Conservation (phyloP, 2,329 filamentous ascomycete species). For the Arachnomyces sp. region DNA sequence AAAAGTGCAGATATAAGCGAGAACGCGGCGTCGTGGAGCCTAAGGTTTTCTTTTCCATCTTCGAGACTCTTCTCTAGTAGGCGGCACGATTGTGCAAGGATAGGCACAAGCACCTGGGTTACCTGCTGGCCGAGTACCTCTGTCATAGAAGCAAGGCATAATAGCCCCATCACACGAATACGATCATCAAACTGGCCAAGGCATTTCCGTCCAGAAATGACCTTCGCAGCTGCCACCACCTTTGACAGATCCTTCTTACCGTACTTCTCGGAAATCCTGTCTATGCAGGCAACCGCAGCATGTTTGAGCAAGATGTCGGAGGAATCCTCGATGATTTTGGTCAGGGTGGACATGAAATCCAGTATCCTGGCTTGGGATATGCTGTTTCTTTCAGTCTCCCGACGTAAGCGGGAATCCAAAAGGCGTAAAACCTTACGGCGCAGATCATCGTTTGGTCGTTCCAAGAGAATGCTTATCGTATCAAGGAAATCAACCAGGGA, state of each 20-base stretch:
- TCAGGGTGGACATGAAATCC: constrained; percentile 70
- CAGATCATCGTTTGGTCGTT: constrained; percentile 64
- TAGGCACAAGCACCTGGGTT: constrained; percentile 69
- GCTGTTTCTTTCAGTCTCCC: constrained; percentile 60
- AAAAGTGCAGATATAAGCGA: constrained; percentile 70
- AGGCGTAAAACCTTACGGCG: constrained; percentile 73
- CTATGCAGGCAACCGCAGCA: constrained; percentile 79
- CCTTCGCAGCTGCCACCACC: constrained; percentile 65
- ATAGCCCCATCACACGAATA: constrained; percentile 71
- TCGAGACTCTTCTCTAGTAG: constrained; percentile 60
- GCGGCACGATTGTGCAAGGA: constrained; percentile 61
- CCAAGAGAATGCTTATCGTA: constrained; percentile 72
- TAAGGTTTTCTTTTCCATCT: constrained; percentile 45
- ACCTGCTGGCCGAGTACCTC: constrained; percentile 81
- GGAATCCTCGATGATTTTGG: constrained; percentile 64
- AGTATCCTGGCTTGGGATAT: constrained; percentile 63
- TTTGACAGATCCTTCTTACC: constrained; percentile 80
- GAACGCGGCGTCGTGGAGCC: constrained; percentile 74
- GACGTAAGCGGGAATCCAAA: constrained; percentile 68
- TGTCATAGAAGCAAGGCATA: constrained; percentile 81
- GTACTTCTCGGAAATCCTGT: constrained; percentile 89
- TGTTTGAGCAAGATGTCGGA: constrained; percentile 68
- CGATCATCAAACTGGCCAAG: constrained; percentile 64
- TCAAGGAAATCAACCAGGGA: constrained; percentile 85
- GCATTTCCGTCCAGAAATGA: constrained; percentile 67